These are phyloP conservation scores for Fusarium keratoplasticum DNA, from an alignment of 2,329 filamentous ascomycete genomes.

Conservation along the genomic window DNA sequence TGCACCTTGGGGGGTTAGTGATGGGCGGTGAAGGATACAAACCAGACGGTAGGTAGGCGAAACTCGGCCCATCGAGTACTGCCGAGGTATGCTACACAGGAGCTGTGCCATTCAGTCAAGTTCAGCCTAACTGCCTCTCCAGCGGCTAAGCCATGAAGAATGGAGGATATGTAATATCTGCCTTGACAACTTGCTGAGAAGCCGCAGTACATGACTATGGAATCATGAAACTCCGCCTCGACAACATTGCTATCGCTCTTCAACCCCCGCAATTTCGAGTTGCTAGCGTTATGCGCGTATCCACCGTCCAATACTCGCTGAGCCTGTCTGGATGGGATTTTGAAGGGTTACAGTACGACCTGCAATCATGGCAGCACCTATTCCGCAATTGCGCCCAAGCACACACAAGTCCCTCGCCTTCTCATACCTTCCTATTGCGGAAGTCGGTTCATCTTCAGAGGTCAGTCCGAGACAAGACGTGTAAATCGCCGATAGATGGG, in stretches of 20 bases:
- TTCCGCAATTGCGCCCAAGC: background rate
- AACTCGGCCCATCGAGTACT: background rate
- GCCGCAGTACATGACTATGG: background rate
- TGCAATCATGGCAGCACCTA: slow-evolving; percentile 11
- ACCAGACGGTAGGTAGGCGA: background rate
- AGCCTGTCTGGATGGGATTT: background rate
- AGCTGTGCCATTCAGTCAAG: background rate
- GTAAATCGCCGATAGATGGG: background rate
- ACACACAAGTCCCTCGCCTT: slow-evolving; percentile 1
- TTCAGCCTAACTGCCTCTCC: background rate
- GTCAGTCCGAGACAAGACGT: slow-evolving; percentile 1
- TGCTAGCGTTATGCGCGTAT: background rate
- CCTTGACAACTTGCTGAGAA: slow-evolving; percentile 1
- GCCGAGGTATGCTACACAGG: background rate
- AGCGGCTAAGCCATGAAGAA: background rate
- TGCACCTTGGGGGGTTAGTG: background rate
- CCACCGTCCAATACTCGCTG: background rate
- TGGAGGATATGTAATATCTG: background rate
- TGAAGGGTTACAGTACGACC: background rate
- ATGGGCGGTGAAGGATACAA: background rate
- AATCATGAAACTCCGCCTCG: background rate
- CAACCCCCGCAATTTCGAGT: background rate
- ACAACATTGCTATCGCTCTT: background rate
- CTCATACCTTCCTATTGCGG: slow-evolving; percentile 31
- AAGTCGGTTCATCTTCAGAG: background rate